Evolutionary conservation across 2,329 filamentous ascomycete genomes (phyloP), one percentile per base, ranked within the genome.

Genomic region (Botrytis medusae): DNA sequence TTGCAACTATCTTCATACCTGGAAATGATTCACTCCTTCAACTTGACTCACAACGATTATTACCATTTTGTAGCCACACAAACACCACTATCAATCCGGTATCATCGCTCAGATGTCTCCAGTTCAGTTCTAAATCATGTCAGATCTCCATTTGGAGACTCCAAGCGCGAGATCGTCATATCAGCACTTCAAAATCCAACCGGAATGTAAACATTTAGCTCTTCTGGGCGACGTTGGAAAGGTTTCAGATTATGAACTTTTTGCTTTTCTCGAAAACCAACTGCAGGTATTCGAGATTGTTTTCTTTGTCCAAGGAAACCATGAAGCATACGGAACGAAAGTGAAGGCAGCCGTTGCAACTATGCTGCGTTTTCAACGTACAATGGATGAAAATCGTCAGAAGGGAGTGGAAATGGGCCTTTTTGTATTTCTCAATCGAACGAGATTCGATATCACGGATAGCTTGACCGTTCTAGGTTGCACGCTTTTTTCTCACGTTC

Each of bases 401-500:
- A 42, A 25, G 9, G 40, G 8, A 40, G 72, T 73, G 46, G 29
- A 29, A 42, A 65, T 74, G n/a, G 69, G 73, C 25, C 46, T 57
- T 59, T 83, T 84, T 74, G 75, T 84, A 44, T 81, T 85, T 22
- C 78, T 85, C n/a, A 80, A 85, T 69, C 82, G 81, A 62, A 83
- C 80, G 7, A 79, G 81, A 57, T 83, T 81, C 72, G 80, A 84
- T 73, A 57, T 84, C 14, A 80, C 81, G 5, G 74, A 78, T 18
- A 76, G 78, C 5, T 64, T 85, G 20, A 83, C 82, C 2, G 80
- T 86, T 9, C 78, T 87, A 1, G 84, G 84, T 18, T 86, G 84
- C 75, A 85, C 83, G 4, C 81, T 89, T 4, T 87, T 86, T 79
- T 88, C 87, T 1, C 71, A 78, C 7, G 79, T 89, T 44, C 81